Percentiles rank a stretch among this genome's conserved stretches.
Evolutionary conservation across 805 yeast genomes (phyloP).

Genomic region (Kluyveromyces wickerhamii): DNA sequence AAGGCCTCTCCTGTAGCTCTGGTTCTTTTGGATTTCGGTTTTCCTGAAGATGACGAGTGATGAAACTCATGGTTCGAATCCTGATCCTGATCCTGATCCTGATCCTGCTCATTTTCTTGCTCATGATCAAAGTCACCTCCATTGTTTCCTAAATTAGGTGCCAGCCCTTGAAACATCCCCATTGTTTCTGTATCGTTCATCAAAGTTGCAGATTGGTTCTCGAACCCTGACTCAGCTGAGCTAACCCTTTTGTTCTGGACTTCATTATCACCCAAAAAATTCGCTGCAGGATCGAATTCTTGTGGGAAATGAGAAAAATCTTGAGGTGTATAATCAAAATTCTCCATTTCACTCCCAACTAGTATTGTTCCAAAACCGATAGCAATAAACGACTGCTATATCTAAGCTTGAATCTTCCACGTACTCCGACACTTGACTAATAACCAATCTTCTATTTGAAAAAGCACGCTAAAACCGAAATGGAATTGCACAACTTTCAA

Average conservation of each 20-base stretch:
- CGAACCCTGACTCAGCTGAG: conserved; percentile 1
- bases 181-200: conserved; percentile 1
- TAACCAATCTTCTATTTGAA: too few relatives aligned
- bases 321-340: conserved; percentile 2
- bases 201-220: neutral
- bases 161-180: conserved; percentile 1
- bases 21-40: conserved; percentile 41
- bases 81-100: neutral
- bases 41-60: conserved; percentile 6
- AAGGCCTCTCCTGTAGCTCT: conserved; percentile 78
- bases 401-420: too few relatives aligned
- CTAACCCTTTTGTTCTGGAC: neutral
- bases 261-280: conserved; percentile 1
- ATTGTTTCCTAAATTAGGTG: neutral
- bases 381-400: too few relatives aligned
- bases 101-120: neutral
- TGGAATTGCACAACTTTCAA: too few relatives aligned
- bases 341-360: neutral
- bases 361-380: too few relatives aligned
- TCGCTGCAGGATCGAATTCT: conserved; percentile 1
- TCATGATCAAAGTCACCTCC: neutral
- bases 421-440: too few relatives aligned
- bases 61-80: neutral
- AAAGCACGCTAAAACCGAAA: too few relatives aligned
- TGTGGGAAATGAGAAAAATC: conserved; percentile 1